phyloP scores from a whole-genome alignment of 257 asterid species.

The Petrea volubilis region DNA sequence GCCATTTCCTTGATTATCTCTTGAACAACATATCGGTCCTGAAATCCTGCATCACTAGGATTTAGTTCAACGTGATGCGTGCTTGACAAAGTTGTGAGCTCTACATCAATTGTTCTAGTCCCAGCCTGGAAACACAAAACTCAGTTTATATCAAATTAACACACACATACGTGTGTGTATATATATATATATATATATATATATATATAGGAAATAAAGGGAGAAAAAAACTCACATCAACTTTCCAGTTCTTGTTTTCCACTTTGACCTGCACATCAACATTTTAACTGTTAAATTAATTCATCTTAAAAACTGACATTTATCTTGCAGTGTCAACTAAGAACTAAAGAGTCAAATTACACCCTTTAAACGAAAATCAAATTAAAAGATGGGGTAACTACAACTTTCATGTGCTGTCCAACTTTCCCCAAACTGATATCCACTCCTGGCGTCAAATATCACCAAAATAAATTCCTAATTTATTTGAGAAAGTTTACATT shows the following conservation, averaged over 20 bases:
- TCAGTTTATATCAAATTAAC: no score
- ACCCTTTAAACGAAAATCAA: background rate
- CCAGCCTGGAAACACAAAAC: constrained; percentile 69
- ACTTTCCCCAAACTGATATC: background rate
- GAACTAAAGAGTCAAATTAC: constrained; percentile 1
- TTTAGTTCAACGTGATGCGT: constrained; percentile 88
- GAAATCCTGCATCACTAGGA: constrained; percentile 97
- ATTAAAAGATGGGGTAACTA: background rate
- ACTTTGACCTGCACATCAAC: constrained; percentile 78
- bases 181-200: no score
- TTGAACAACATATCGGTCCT: constrained; percentile 93
- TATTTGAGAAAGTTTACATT: background rate
- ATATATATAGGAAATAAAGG: background rate
- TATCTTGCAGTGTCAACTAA: background rate
- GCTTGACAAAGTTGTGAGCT: constrained; percentile 85
- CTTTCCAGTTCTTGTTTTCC: constrained; percentile 91
- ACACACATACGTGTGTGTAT: no score
- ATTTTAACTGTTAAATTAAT: constrained; percentile 17
- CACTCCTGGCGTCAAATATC: background rate
- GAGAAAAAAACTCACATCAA: constrained; percentile 68
- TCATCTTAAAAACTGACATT: background rate
- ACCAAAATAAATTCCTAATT: constrained; percentile 1
- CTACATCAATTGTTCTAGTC: constrained; percentile 75
- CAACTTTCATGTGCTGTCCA: background rate
- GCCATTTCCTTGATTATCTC: constrained; percentile 99